Percentiles rank a stretch among this genome's conserved stretches.
Conservation (phyloP, 768 basidiomycete species). For the Gloeopeniophorella convolvens region DNA sequence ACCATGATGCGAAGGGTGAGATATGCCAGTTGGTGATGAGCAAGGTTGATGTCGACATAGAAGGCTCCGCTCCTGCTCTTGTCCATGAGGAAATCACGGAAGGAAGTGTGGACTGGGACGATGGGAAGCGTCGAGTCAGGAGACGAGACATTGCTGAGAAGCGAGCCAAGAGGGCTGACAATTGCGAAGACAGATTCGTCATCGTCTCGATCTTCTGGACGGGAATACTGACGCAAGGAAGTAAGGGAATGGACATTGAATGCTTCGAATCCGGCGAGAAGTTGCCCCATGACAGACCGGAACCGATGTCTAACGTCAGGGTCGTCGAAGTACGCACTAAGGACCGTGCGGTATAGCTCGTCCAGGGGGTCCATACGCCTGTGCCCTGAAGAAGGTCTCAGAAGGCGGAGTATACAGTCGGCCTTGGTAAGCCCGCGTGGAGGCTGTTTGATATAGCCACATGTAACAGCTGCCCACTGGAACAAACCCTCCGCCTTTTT, state of each 20-base stretch:
- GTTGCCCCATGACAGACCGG: not conserved
- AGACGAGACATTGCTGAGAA: not conserved
- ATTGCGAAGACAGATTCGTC: not conserved
- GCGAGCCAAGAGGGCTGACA: not conserved
- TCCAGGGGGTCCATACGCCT: not conserved
- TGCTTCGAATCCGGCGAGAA: too few species aligned
- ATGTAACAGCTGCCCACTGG: not conserved
- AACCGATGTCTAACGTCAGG: not conserved
- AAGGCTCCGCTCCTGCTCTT: not conserved
- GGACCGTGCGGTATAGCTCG: not conserved
- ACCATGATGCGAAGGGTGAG: not conserved
- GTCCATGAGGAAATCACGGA: not conserved
- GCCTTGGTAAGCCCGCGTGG: not conserved
- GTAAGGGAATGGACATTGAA: too few species aligned
- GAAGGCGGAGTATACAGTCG: not conserved
- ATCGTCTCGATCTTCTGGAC: not conserved
- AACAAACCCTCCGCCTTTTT: not conserved
- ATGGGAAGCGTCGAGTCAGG: not conserved
- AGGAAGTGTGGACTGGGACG: too few species aligned
- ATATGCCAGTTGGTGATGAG: not conserved
- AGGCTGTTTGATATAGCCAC: not conserved
- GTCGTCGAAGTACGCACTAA: not conserved
- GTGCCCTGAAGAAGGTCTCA: not conserved
- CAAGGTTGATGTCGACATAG: not conserved
- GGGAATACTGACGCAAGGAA: too few species aligned